Evolutionary conservation across 768 basidiomycete genomes (phyloP).

Genomic region (Boletus subcaerulescens): DNA sequence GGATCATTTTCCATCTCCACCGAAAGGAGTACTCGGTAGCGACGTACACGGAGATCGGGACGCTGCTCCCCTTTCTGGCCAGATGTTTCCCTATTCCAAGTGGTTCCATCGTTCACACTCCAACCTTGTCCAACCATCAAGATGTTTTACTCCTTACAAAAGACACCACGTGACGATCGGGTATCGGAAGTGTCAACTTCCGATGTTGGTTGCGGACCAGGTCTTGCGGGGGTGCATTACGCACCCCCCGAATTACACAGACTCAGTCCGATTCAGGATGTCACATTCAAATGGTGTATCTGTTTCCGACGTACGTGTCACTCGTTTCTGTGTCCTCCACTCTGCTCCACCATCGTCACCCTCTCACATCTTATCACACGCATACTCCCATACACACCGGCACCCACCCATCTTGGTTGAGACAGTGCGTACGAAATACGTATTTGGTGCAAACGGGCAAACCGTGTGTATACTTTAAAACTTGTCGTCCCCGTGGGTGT

Average conservation of each 20-base stretch:
- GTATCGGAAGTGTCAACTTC: neutral
- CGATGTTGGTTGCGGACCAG: neutral
- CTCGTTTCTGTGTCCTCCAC: neutral
- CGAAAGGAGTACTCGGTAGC: neutral
- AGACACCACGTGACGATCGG: neutral
- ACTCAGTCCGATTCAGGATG: constrained; percentile 5
- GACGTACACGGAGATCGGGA: neutral
- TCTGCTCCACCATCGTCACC: neutral
- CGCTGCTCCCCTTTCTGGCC: too few species aligned
- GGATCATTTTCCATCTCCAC: neutral
- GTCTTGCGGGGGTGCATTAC: neutral
- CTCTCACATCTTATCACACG: neutral
- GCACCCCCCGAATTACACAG: neutral
- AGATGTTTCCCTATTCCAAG: too few species aligned
- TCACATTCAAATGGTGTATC: neutral
- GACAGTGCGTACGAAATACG: neutral
- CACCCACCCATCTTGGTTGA: neutral
- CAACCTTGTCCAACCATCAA: too few species aligned
- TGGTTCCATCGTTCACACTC: too few species aligned
- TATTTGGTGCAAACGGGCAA: neutral
- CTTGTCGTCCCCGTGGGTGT: neutral
- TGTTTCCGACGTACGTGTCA: neutral
- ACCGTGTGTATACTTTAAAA: neutral
- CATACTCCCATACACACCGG: neutral
- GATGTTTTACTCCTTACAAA: too few species aligned